A percentile compares a stretch with the other conserved stretches of the same genome.
Conservation (phyloP, 306 rosid genomes). For the Cicer yamashitae region DNA sequence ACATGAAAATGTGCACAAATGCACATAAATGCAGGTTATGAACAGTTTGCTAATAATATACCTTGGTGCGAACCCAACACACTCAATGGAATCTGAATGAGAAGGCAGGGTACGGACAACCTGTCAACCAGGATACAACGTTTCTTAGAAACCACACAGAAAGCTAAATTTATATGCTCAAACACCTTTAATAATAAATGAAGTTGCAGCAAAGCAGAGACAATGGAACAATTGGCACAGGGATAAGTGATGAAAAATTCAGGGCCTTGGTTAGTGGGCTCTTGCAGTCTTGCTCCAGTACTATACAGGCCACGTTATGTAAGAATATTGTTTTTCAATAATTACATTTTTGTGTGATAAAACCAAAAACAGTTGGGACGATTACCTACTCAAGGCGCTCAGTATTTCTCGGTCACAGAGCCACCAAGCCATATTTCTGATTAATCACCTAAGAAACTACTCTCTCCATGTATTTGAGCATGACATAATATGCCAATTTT, state of each 20-base stretch:
- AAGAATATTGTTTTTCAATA: slow-evolving; percentile 2
- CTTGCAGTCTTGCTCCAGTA: background rate
- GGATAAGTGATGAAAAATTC: slow-evolving; percentile 14
- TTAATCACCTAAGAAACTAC: background rate
- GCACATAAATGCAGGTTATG: slow-evolving; percentile 20
- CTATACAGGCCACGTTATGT: slow-evolving; percentile 5
- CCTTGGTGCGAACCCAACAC: slow-evolving; percentile 79
- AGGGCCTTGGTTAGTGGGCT: background rate
- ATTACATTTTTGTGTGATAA: background rate
- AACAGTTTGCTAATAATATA: slow-evolving; percentile 43
- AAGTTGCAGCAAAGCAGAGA: slow-evolving; percentile 32
- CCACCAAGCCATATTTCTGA: slow-evolving; percentile 7
- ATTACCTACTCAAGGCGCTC: slow-evolving; percentile 12
- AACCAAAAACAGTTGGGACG: background rate
- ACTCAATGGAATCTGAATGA: slow-evolving; percentile 79
- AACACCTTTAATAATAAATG: background rate
- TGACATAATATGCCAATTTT: slow-evolving; percentile 25
- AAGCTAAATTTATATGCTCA: slow-evolving; percentile 21
- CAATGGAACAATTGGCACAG: slow-evolving; percentile 31
- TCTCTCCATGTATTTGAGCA: slow-evolving; percentile 12
- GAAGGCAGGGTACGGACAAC: slow-evolving; percentile 72
- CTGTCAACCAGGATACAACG: slow-evolving; percentile 51
- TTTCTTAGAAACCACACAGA: slow-evolving; percentile 40
- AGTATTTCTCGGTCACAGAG: slow-evolving; percentile 6
- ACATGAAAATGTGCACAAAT: slow-evolving; percentile 27